Base-by-base conservation (phyloP, 2,329 filamentous ascomycete species). In the Grosmannia huntii region DNA sequence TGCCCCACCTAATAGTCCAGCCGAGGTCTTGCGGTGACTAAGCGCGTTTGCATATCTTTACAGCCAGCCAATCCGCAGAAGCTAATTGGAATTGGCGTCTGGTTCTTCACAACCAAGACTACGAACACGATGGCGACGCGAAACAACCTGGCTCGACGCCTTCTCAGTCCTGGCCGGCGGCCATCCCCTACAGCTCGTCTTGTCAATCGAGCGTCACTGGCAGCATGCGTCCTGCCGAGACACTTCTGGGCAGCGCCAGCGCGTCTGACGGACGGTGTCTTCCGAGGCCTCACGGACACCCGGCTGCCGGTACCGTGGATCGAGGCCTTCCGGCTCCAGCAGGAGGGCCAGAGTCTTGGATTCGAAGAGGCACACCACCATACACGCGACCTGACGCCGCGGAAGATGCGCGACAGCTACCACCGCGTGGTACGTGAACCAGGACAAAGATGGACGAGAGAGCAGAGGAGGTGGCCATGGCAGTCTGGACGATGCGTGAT, bases 321-420 rank as follows among this genome's bases (percentile, higher is more conserved):
- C 54, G 83, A 88, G 64, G 85, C 85, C 0, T 74, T 86, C 60
- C 76, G 75, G 36, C 74, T 77, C 61, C 79, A 81, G 66, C 76
- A 75, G 53, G 71, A 78, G 63, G 69, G 68, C 10, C 65, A 70
- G 53, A 61, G 60, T n/a, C 57, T 65, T 5, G 64, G 61, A 10
- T 56, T 64, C 2, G 62, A 64, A 19, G 67, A 69, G 33, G 61
- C 60, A 1, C 60, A 57, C 12, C 59, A 64, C 2, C 61, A 70
- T 2, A 73, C 82, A 65, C 78, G 80, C 51, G 78, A 85, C 64
- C 66, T 87, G 62, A 75, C 74, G 12, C 84, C 85, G 1, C 86
- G 83, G 69, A 82, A 76, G 68, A 89, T 89, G 85, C 78, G 76
- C 27, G 84, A 89, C 66, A 87, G 83, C 70, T 86, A 84, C 67